Base-by-base conservation (phyloP, 2,329 filamentous ascomycete genomes). In the Niveomyces coronatus region DNA sequence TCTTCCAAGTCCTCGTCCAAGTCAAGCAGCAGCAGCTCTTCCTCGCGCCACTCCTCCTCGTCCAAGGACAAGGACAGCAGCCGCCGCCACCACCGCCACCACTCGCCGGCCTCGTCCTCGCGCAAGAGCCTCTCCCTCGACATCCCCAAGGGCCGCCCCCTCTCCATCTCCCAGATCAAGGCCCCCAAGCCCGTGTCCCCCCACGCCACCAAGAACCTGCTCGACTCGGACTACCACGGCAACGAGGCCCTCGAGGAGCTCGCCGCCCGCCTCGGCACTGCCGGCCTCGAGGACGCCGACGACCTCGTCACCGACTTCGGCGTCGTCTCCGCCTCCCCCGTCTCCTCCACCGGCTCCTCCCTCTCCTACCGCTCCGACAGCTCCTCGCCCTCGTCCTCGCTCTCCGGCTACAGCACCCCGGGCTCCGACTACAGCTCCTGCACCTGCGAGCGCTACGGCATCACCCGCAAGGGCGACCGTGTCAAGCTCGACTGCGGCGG, bases 401-500 rank as follows among this genome's bases (percentile, higher is more conserved):
- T 82, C 49, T 80, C 82, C 39, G 82, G 80, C 51, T 88, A 85
- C 61, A 86, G 85, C 70, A 84, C 79, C 45, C 82, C 82, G 45
- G 72, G 71, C 62, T 86, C 82, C 37, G 83, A 82, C 54, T 79
- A 77, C 64, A 80, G 74, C 54, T 74, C 73, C 59, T 96, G 91
- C 77, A 87, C 82, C 47, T 96, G 89, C 67, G 86, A 95, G 63
- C 85, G 88, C 67, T 95, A 91, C 69, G 89, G 88, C 52, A 94
- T 96, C 70, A 95, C 88, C 47, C 84, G 87, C 65, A 80, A 82
- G 61, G 87, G 88, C 56, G 83, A 93, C 62, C 81, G 88, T 54
- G 83, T 96, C 74, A 91, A 89, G 75, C 79, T 95, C 61, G 88
- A 95, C 75, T 96, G 89, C 57, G 87, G 87, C 51, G 89, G 89